These are phyloP conservation scores for Pterocarpus macrocarpus DNA, from an alignment of 306 rosid species.

Conservation along the genomic window DNA sequence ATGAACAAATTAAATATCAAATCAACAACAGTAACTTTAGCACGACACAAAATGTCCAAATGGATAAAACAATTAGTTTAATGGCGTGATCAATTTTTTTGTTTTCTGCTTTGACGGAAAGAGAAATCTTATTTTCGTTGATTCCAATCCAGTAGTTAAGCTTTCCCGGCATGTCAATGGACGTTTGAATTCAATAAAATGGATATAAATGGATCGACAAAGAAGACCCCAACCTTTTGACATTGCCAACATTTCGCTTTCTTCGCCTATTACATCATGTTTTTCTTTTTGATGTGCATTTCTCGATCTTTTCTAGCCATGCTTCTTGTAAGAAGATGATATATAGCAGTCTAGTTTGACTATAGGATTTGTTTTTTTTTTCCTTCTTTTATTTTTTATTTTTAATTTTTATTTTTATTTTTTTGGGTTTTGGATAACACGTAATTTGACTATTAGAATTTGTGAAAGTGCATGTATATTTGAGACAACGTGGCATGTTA, in stretches of 20 bases:
- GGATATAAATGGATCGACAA: neutral
- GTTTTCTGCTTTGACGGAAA: conserved; percentile 6
- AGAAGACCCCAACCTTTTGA: conserved; percentile 10
- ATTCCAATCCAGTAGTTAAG: neutral
- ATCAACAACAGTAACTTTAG: neutral
- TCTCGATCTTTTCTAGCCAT: conserved; percentile 1
- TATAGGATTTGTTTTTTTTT: neutral
- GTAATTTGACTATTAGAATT: conserved; percentile 39
- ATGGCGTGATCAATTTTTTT: neutral
- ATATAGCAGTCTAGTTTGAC: conserved; percentile 44
- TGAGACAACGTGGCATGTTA: neutral
- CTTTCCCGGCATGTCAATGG: neutral
- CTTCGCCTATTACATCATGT: conserved; percentile 25
- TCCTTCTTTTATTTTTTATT: neutral
- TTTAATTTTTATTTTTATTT: neutral
- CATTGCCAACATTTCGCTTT: conserved; percentile 26
- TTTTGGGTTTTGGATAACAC: conserved; percentile 1
- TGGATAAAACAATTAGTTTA: conserved; percentile 20
- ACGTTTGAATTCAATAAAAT: conserved; percentile 3
- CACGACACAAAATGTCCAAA: conserved; percentile 12
- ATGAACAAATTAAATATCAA: neutral
- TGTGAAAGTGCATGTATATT: conserved; percentile 21
- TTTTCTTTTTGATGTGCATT: neutral
- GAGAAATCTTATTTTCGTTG: neutral
- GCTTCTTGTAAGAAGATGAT: conserved; percentile 31